Evolutionary conservation across 2,329 filamentous ascomycete genomes (phyloP), one percentile per base, ranked within the genome.

Genomic region (Bipolaris cookei): DNA sequence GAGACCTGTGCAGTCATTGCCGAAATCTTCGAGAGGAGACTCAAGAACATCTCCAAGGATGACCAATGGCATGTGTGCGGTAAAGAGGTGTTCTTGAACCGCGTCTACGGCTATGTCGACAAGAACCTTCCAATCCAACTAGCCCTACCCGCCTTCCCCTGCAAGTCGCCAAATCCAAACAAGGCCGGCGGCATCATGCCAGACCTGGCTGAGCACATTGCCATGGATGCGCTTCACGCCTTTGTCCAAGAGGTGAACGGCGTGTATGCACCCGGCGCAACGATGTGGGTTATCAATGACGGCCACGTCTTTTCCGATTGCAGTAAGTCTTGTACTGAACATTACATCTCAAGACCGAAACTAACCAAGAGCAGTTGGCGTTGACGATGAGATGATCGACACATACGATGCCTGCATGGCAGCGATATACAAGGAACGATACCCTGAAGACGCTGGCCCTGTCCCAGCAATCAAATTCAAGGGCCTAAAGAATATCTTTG

Each of bases 141-240:
- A 16, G 64, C 65, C 20, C 75, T 87, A 1, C 85, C 85, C 0
- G 84, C 84, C 0, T 88, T 88, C 47, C 85, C 86, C 0, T 87
- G 85, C 78, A 88, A 88, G 65, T 87, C 84, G 0, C 82, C 85
- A 14, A 87, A 87, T 58, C 66, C 68, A 0, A 76, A 80, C 30
- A 88, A 88, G 53, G 83, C 85, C 0, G 73, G 87, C 8, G 84
- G 79, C 2, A 67, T 63, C 5, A 68, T 79, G 35, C 79, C 79
- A 1, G 79, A 81, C 53, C 68, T 79, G 6, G 79, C 75, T 3
- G 79, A 81, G 57, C 73, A 78, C 45, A 68, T 81, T 38, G 78
- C 78, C 4, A 65, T 81, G 35, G 68, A 72, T 14, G 74, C 76
- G 34, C 66, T 81, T 49, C 76, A 78, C 34, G 70, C 72, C 1